Conservation (phyloP, 352 stramenopile genomes). For the Phytophthora constricta region DNA sequence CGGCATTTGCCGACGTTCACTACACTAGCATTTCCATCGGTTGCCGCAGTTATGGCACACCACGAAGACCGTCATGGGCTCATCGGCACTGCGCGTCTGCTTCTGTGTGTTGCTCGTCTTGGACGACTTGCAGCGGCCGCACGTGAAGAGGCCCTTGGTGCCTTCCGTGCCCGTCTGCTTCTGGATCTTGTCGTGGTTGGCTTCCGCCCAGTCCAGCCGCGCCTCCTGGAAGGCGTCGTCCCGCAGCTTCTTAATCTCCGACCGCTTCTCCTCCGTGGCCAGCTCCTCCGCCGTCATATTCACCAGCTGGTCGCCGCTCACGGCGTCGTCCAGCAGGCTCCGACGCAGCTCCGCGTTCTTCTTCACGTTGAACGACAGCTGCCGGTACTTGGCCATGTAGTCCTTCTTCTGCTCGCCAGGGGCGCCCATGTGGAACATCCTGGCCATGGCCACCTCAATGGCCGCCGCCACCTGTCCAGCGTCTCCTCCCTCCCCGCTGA, state of each 20-base stretch:
- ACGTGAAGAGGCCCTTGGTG: constrained; percentile 89
- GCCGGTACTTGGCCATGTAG: constrained; percentile 89
- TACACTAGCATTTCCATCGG: constrained; percentile 92
- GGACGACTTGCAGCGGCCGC: constrained; percentile 94
- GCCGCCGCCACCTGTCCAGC: constrained; percentile 61
- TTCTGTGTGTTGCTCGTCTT: constrained; percentile 98
- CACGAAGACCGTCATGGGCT: constrained; percentile 98
- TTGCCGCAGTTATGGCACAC: constrained; percentile 97
- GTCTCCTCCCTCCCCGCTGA: constrained; percentile 60
- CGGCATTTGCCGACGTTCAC: constrained; percentile 29
- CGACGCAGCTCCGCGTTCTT: constrained; percentile 87
- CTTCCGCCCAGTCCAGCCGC: constrained; percentile 89
- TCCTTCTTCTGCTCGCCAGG: constrained; percentile 87
- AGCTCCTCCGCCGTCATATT: constrained; percentile 88
- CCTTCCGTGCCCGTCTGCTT: constrained; percentile 84
- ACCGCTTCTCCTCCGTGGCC: constrained; percentile 85
- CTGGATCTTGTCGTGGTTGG: constrained; percentile 93
- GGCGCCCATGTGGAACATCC: constrained; percentile 70
- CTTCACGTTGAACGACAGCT: constrained; percentile 92
- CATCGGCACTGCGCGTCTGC: constrained; percentile 97
- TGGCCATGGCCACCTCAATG: constrained; percentile 82
- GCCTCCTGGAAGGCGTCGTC: constrained; percentile 87
- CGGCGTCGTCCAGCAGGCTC: constrained; percentile 71
- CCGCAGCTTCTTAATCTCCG: constrained; percentile 83
- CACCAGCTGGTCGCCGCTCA: constrained; percentile 79